Evolutionary conservation across 208 protist species (phyloP), one percentile per base, ranked within the genome.

Genomic region (Phytomonas francai): DNA sequence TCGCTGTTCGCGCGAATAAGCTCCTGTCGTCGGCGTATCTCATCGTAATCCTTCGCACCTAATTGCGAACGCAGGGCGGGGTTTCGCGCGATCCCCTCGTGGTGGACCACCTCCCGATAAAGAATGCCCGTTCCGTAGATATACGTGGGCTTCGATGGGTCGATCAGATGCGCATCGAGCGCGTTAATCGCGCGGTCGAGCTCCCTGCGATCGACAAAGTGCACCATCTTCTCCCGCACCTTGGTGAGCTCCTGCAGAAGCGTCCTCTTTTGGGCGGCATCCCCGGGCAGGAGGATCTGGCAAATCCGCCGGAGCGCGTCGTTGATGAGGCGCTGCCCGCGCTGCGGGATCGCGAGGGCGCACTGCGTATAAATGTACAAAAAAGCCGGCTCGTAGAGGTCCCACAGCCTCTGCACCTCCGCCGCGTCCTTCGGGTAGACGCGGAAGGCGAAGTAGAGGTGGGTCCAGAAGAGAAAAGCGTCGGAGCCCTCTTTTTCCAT

Each of bases 371-470:
- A 93, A 34, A 92, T 88, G 72, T 93, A 91, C 39, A 80, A 39
- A 66, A 81, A 95, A 7, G 81, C 81, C 0, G 90, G 90, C 76
- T 93, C 85, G 64, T 93, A 93, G 73, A 93, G 81, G 70, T 89
- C 85, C 86, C 87, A 93, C 82, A 92, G 71, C 56, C 71, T 74
- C 59, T 81, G 74, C 33, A 91, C 86, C 72, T 92, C 86, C 11
- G 87, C 87, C 12, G 70, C 39, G 68, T 77, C 73, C 63, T 84
- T 77, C 9, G 87, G 87, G 65, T 91, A 77, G 56, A 93, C 90
- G 34, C 87, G 85, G 60, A 93, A 93, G 19, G 82, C 79, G 72
- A 95, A 95, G 79, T 93, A 93, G 30, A 95, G 68, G 70, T 93
- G 87, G 19, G 87, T 93, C 86, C 86, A 93, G 76, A 84, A 93